Conservation (phyloP, 768 basidiomycete genomes). For the Suillus subaureus region DNA sequence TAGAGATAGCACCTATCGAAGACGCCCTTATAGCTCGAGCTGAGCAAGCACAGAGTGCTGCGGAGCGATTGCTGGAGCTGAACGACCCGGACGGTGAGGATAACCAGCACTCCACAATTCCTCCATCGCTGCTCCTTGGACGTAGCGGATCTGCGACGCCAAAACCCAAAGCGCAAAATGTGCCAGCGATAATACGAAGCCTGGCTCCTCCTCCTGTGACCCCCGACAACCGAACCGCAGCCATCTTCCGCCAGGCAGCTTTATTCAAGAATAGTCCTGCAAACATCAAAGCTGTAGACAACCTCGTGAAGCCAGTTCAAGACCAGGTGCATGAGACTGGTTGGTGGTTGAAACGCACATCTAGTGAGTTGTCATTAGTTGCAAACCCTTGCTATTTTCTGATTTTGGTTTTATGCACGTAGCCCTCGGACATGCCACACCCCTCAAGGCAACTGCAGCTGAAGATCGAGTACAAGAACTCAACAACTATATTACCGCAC, state of each 20-base stretch:
- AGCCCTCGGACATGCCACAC: constrained; percentile 49
- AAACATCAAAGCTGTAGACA: constrained; percentile 49
- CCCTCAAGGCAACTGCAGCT: constrained; percentile 41
- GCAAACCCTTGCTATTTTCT: constrained; percentile 11
- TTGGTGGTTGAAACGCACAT: constrained; percentile 84
- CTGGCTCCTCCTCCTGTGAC: constrained; percentile 55
- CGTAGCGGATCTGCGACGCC: constrained; percentile 39
- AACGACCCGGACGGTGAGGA: constrained; percentile 76
- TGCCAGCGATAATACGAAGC: constrained; percentile 35
- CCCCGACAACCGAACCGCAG: constrained; percentile 58
- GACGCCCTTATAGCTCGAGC: constrained; percentile 87
- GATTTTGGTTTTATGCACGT: constrained; percentile 8
- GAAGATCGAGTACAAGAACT: constrained; percentile 52
- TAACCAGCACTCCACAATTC: constrained; percentile 53
- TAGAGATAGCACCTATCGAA: constrained; percentile 61
- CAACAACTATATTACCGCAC: constrained; percentile 50
- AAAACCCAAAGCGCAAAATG: constrained; percentile 40
- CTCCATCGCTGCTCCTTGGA: constrained; percentile 52
- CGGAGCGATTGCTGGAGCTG: constrained; percentile 83
- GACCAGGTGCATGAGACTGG: constrained; percentile 68
- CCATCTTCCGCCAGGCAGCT: constrained; percentile 73
- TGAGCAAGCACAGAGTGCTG: constrained; percentile 92
- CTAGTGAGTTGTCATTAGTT: constrained; percentile 49
- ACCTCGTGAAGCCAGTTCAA: constrained; percentile 69
- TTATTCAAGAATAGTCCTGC: constrained; percentile 83